Conservation (phyloP, 2,329 filamentous ascomycete species). For the Fusarium pilosicola region DNA sequence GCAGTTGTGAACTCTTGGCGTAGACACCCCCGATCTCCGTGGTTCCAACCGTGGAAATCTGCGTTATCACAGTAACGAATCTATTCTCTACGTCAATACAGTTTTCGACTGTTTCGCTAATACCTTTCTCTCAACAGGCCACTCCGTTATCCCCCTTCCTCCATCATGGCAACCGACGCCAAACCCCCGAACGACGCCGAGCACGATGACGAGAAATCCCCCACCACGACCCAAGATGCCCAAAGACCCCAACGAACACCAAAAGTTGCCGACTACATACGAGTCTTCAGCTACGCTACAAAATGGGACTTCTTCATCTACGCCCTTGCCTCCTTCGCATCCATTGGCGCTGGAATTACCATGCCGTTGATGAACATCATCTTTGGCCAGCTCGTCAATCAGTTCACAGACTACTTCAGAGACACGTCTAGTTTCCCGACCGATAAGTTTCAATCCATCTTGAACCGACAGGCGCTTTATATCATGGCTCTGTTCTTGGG, state of each 20-base stretch:
- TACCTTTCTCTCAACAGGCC: background rate
- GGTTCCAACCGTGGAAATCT: too few relatives aligned
- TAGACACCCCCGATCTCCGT: background rate
- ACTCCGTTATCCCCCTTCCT: rapidly evolving
- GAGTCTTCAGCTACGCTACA: conserved; percentile 46
- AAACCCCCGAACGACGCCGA: background rate
- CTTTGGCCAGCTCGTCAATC: conserved; percentile 46
- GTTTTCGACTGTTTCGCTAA: background rate
- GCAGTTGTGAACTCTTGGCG: background rate
- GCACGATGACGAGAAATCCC: background rate
- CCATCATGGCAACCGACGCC: background rate
- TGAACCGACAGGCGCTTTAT: conserved; percentile 40
- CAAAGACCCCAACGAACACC: conserved; percentile 25
- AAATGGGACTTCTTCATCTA: conserved; percentile 47
- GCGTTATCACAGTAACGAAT: background rate
- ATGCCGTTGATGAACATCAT: conserved; percentile 53
- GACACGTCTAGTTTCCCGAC: conserved; percentile 29
- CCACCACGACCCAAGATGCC: background rate
- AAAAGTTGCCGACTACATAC: conserved; percentile 32
- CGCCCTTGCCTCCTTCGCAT: conserved; percentile 44
- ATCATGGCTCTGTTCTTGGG: conserved; percentile 41
- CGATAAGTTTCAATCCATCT: conserved; percentile 11
- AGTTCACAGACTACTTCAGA: conserved; percentile 44
- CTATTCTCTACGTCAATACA: rapidly evolving
- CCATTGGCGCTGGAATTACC: conserved; percentile 47